Percentiles rank a stretch among this genome's conserved stretches.
phyloP scores from a whole-genome alignment of 1,284 basidiomycete genomes.

The Malassezia furfur region DNA sequence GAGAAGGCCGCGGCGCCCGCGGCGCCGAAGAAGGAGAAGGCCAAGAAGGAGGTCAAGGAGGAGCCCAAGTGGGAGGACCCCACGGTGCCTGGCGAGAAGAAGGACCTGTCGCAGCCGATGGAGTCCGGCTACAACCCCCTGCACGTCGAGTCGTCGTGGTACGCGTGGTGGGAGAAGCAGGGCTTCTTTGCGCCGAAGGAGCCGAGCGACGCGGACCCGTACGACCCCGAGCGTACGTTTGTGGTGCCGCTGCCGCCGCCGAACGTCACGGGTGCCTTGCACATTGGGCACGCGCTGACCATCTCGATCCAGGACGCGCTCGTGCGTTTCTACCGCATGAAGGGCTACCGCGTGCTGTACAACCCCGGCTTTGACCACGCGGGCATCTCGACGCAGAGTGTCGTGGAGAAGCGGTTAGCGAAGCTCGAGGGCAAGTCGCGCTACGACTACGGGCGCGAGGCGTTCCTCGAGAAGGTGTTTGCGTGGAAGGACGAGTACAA shows the following conservation, averaged over 20 bases:
- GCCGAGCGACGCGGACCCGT: slow-evolving; percentile 39
- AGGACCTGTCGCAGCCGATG: slow-evolving; percentile 73
- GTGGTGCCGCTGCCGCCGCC: slow-evolving; percentile 88
- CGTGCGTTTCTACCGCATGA: slow-evolving; percentile 57
- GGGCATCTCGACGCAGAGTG: slow-evolving; percentile 95
- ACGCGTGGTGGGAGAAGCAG: slow-evolving; percentile 90
- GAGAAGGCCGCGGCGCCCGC: slow-evolving; percentile 22
- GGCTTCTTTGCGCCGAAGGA: slow-evolving; percentile 74
- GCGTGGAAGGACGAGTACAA: slow-evolving; percentile 98
- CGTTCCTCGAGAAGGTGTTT: slow-evolving; percentile 82
- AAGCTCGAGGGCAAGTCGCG: slow-evolving; percentile 74
- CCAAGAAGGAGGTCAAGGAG: slow-evolving; percentile 40
- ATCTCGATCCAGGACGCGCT: slow-evolving; percentile 78
- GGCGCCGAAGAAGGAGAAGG: slow-evolving; percentile 42
- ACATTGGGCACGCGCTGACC: slow-evolving; percentile 92
- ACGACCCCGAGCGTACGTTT: slow-evolving; percentile 55
- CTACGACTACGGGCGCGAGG: slow-evolving; percentile 87
- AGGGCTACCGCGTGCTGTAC: slow-evolving; percentile 81
- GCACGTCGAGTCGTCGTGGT: slow-evolving; percentile 92
- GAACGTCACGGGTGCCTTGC: slow-evolving; percentile 94
- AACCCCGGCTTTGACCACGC: slow-evolving; percentile 96
- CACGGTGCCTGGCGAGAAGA: slow-evolving; percentile 40
- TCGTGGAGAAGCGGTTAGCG: slow-evolving; percentile 85
- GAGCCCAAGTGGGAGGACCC: slow-evolving; percentile 44
- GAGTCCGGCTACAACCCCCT: slow-evolving; percentile 84